Evolutionary conservation across 192 early-diverging fungal species (phyloP).

Genomic region (Dissophora globulifera): DNA sequence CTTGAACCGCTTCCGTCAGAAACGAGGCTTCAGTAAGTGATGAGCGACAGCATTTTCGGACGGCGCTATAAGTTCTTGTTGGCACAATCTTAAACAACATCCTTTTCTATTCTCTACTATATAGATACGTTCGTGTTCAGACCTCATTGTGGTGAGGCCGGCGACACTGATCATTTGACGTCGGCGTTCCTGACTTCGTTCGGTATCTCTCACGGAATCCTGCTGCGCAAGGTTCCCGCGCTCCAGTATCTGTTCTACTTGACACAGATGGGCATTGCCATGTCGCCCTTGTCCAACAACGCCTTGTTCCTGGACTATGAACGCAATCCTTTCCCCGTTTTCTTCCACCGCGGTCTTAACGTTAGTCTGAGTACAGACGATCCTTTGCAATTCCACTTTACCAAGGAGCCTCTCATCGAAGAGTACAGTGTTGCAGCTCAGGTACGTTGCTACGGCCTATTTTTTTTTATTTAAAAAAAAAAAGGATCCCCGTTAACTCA

Average conservation of each 20-base stretch:
- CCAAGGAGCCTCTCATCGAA: slow-evolving; percentile 98
- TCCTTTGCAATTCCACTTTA: slow-evolving; percentile 97
- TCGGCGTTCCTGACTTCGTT: slow-evolving; percentile 91
- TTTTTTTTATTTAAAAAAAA: too few relatives aligned
- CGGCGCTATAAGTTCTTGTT: too few relatives aligned
- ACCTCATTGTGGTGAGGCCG: slow-evolving; percentile 96
- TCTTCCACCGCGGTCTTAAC: slow-evolving; percentile 97
- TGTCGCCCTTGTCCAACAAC: slow-evolving; percentile 98
- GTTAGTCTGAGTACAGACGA: slow-evolving; percentile 95
- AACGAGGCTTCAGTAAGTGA: slow-evolving; percentile 83
- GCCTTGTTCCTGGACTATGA: slow-evolving; percentile 95
- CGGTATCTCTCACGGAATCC: slow-evolving; percentile 94
- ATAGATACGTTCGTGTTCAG: slow-evolving; percentile 92
- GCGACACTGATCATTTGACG: slow-evolving; percentile 95
- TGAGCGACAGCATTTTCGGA: too few relatives aligned
- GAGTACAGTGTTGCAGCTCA: slow-evolving; percentile 97
- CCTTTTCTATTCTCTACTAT: not conserved
- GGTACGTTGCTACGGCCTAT: slow-evolving; percentile 52
- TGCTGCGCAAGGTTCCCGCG: slow-evolving; percentile 94
- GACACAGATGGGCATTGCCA: slow-evolving; percentile 96
- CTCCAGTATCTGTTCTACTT: slow-evolving; percentile 97
- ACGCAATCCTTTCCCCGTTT: slow-evolving; percentile 90
- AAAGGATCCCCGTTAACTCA: not conserved
- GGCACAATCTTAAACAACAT: too few relatives aligned
- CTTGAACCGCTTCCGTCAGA: slow-evolving; percentile 86